Conservation (phyloP, 495 filamentous ascomycete genomes). For the Penicillium coprophilum region DNA sequence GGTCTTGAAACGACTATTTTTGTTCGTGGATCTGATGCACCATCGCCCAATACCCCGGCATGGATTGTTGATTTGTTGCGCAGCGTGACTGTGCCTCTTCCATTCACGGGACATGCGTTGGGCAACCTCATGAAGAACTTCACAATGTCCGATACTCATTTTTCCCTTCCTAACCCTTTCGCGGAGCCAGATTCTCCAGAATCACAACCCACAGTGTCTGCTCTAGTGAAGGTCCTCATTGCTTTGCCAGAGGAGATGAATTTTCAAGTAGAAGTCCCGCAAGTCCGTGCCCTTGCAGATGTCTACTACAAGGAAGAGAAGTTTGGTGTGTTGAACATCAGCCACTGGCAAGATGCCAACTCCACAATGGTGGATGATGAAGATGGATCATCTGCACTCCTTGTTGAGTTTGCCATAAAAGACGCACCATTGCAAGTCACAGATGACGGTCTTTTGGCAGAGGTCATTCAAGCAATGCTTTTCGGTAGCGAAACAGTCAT, state of each 20-base stretch:
- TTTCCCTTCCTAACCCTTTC: constrained; percentile 74
- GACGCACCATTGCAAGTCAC: constrained; percentile 81
- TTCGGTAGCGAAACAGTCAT: constrained; percentile 65
- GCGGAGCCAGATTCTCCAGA: constrained; percentile 74
- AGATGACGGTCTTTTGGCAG: constrained; percentile 68
- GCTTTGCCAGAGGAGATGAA: constrained; percentile 81
- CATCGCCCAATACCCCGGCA: constrained; percentile 62
- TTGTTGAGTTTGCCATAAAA: constrained; percentile 70
- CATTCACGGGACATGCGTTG: constrained; percentile 76
- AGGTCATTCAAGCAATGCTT: constrained; percentile 71
- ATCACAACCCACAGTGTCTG: constrained; percentile 74
- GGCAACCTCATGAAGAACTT: constrained; percentile 84
- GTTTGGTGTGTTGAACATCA: constrained; percentile 73
- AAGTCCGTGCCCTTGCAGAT: constrained; percentile 71
- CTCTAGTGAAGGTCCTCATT: constrained; percentile 73
- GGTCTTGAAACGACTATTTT: constrained; percentile 75
- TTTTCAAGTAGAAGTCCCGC: constrained; percentile 71
- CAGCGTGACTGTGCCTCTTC: constrained; percentile 78
- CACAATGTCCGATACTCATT: constrained; percentile 77
- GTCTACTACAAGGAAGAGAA: constrained; percentile 72
- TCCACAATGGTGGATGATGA: constrained; percentile 65
- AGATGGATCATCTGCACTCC: constrained; percentile 55
- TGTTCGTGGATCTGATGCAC: constrained; percentile 70
- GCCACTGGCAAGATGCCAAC: constrained; percentile 80
- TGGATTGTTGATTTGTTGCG: constrained; percentile 82